Conservation (phyloP, 176 grass and related monocot species). For the Eleusine indica region DNA sequence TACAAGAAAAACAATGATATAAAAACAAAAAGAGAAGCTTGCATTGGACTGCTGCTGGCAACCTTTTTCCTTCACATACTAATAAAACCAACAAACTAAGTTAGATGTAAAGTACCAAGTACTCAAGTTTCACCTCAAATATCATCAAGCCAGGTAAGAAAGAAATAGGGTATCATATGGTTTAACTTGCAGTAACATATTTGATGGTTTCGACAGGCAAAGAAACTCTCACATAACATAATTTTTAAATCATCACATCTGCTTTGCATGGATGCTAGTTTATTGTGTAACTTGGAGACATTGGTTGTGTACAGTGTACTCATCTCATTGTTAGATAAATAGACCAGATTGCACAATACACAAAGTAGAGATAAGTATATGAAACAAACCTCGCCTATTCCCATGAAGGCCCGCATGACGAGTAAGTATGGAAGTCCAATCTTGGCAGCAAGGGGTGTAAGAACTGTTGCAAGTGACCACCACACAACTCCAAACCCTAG, state of each 20-base stretch:
- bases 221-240: not conserved
- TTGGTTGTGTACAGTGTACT: not conserved
- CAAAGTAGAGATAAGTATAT: constrained; percentile 35
- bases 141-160: constrained; percentile 11
- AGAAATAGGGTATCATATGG: not conserved
- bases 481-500: constrained; percentile 92
- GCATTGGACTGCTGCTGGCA: not conserved
- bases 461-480: constrained; percentile 93
- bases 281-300: constrained; percentile 12
- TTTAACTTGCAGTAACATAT: constrained; percentile 1
- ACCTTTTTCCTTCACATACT: not conserved
- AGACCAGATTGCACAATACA: not conserved
- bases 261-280: constrained; percentile 10
- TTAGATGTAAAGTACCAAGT: not conserved
- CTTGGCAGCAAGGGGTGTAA: constrained; percentile 93
- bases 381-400: constrained; percentile 85
- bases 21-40: not conserved
- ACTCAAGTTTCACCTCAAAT: not conserved
- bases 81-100: not conserved
- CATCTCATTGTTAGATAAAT: constrained; percentile 5
- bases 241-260: constrained; percentile 1
- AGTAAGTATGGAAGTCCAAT: constrained; percentile 86
- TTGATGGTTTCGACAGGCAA: not conserved
- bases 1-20: constrained; percentile 11
- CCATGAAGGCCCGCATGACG: constrained; percentile 91